These are phyloP conservation scores for Fraxinus quadrangulata DNA, from an alignment of 257 asterid genomes.

Conservation along the genomic window DNA sequence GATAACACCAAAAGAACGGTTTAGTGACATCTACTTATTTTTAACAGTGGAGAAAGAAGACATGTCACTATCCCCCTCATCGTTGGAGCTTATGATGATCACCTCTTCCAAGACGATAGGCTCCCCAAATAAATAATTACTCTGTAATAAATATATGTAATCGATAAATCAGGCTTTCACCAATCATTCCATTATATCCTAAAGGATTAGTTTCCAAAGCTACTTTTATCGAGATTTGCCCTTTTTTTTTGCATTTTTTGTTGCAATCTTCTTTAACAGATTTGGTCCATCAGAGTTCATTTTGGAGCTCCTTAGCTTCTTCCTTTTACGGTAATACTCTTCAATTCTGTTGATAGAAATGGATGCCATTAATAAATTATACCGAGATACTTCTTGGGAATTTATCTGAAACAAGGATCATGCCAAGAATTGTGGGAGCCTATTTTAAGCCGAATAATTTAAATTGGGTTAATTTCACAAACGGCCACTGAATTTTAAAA, in stretches of 20 bases:
- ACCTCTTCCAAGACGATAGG: not conserved
- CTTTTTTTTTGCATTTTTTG: conserved; percentile 43
- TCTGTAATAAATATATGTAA: not conserved
- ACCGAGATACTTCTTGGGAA: not conserved
- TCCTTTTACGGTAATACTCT: conserved; percentile 84
- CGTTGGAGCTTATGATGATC: too few species aligned
- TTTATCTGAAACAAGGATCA: not conserved
- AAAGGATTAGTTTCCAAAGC: conserved; percentile 51
- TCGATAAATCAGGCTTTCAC: not conserved
- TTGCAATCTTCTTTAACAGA: conserved; percentile 75
- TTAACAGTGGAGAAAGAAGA: too few species aligned
- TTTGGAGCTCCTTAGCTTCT: conserved; percentile 61
- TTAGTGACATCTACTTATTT: too few species aligned
- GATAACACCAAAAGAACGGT: too few species aligned
- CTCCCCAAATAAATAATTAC: not conserved
- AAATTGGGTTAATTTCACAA: too few species aligned
- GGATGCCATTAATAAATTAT: not conserved
- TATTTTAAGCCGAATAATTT: too few species aligned
- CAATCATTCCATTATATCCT: conserved; percentile 47
- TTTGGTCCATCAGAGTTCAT: conserved; percentile 62
- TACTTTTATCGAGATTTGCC: conserved; percentile 41
- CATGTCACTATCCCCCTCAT: too few species aligned
- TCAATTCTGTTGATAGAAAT: conserved; percentile 62
- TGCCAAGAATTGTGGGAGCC: not conserved
- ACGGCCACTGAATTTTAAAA: too few species aligned